Percentiles rank a stretch among this genome's conserved stretches.
Evolutionary conservation across 371 early-diverging fungal species (phyloP).

Genomic region (Mucor mucedo): DNA sequence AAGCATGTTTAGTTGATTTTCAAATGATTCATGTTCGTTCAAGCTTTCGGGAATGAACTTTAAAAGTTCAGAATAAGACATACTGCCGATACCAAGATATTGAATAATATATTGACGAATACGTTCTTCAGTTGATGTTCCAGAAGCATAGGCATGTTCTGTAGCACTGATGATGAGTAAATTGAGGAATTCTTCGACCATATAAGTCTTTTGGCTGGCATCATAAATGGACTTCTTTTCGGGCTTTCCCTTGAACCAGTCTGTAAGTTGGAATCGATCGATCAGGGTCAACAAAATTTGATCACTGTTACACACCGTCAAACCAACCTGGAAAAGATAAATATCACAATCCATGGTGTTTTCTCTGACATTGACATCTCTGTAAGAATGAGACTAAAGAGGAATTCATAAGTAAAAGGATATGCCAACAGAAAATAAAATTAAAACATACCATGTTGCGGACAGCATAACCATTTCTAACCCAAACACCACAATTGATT

Average conservation of each 20-base stretch:
- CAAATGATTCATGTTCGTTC: constrained; percentile 75
- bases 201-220: constrained; percentile 62
- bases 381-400: constrained; percentile 75
- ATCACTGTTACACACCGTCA: constrained; percentile 72
- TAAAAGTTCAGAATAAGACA: constrained; percentile 86
- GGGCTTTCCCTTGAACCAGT: constrained; percentile 82
- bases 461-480: constrained; percentile 88
- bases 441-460: constrained; percentile 59
- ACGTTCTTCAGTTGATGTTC: constrained; percentile 70
- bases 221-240: constrained; percentile 63
- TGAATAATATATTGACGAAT: constrained; percentile 89
- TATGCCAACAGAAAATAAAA: background rate
- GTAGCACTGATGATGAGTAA: constrained; percentile 82
- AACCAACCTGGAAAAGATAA: constrained; percentile 78
- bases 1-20: constrained; percentile 72
- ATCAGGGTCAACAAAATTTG: constrained; percentile 74
- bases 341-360: constrained; percentile 86
- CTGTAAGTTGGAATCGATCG: constrained; percentile 80
- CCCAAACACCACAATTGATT: constrained; percentile 92
- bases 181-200: constrained; percentile 88
- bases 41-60: constrained; percentile 85
- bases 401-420: background rate
- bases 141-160: constrained; percentile 79
- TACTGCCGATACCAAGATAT: constrained; percentile 67
- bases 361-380: constrained; percentile 77